Conservation (phyloP, 2,329 filamentous ascomycete genomes). For the Cytospora chrysosperma region DNA sequence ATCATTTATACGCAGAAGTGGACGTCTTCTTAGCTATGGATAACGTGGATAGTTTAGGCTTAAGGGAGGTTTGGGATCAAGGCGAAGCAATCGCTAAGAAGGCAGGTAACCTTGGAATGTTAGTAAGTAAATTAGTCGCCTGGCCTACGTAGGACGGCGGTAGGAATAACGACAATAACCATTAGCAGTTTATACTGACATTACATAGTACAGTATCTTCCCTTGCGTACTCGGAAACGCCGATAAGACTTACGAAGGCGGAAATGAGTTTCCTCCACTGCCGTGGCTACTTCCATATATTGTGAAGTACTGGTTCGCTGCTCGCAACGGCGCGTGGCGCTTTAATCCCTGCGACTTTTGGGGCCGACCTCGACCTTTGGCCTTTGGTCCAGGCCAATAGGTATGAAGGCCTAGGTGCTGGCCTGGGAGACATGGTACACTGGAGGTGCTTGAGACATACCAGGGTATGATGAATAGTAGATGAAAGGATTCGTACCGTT, state of each 20-base stretch:
- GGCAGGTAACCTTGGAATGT: constrained; percentile 21
- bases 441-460: too few species aligned
- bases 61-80: constrained; percentile 24
- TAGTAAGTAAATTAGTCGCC: not conserved
- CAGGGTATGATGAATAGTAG: too few species aligned
- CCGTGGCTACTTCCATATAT: constrained; percentile 28
- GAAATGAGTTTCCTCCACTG: constrained; percentile 29
- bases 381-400: constrained; percentile 21
- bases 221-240: constrained; percentile 28
- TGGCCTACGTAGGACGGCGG: not conserved
- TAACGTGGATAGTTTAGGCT: constrained; percentile 26
- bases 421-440: too few species aligned
- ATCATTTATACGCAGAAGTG: constrained; percentile 34
- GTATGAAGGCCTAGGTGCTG: not conserved
- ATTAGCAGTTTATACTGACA: not conserved
- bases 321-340: constrained; percentile 31
- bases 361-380: constrained; percentile 28
- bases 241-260: constrained; percentile 31
- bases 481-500: too few species aligned
- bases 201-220: constrained; percentile 26
- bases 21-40: constrained; percentile 28
- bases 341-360: constrained; percentile 32
- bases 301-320: constrained; percentile 29
- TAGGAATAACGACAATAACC: constrained; percentile 17
- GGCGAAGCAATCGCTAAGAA: constrained; percentile 25